Evolutionary conservation across 2,329 filamentous ascomycete genomes (phyloP), one percentile per base, ranked within the genome.

Genomic region (Endoconidiophora polonica): DNA sequence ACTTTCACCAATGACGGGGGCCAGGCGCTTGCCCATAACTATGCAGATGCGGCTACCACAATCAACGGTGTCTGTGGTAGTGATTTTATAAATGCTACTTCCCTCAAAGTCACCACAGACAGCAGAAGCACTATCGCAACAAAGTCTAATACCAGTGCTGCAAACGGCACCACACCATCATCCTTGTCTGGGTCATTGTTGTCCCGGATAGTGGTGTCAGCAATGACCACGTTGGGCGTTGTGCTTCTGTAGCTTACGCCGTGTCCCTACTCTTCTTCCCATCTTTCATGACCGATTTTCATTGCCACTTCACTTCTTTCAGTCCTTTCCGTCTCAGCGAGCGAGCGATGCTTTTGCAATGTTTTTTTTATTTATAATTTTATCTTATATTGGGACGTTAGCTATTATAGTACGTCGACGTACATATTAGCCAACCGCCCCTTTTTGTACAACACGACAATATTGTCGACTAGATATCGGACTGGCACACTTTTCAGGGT

Each of bases 21-120:
- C 3, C 77, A 83, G 57, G 74, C 78, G 5, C 72, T 96, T 44
- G 74, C 75, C 23, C 62, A 68, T 14, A 83, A 79, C 0, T 96
- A 95, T 61, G 65, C 72, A 4, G 59, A 66, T 7, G 86, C 87
- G 0, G 88, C 90, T 0, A 65, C 73, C 54, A 75, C 82, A 58
- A 72, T 96, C 47, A 83, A 94, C 59, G 68, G 76, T 9, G 69
- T 71, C 2, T 82, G 78, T 57, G 78, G 78, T 0, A 62, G 68
- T 0, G 62, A 61, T 12, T 82, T 77, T 56, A 73, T 75, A 54
- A 79, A 79, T 55, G 63, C 66, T 39, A 72, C 69, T n/a, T 38
- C 36, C 3, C 68, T 73, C 0, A 63, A 59, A 33, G 59, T 48
- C 6, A 52, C 58, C 3, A 58, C 58, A 2, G 56, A 57, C 1